Evolutionary conservation across 352 stramenopile species (phyloP).

Genomic region (Phytophthora brassicae): DNA sequence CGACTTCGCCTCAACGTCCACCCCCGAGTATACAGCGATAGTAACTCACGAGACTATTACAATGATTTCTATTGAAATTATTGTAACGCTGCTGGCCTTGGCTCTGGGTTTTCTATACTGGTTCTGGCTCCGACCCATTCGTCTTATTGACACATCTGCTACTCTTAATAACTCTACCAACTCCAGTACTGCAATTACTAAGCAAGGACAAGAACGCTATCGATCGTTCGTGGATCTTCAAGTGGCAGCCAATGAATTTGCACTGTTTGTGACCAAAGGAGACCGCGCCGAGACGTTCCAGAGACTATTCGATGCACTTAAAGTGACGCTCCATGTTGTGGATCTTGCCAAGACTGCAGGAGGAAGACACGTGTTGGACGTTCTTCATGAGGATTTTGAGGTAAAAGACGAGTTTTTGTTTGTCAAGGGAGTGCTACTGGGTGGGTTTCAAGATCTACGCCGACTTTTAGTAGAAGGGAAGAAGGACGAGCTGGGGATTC

Average conservation of each 20-base stretch:
- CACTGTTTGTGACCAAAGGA: constrained; percentile 15
- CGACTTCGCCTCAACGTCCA: not conserved
- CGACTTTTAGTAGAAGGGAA: constrained; percentile 20
- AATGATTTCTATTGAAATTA: constrained; percentile 5
- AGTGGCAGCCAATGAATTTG: constrained; percentile 16
- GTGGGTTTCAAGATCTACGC: constrained; percentile 14
- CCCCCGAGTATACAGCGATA: not conserved
- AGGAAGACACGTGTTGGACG: constrained; percentile 26
- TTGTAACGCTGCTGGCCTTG: constrained; percentile 16
- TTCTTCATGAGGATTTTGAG: constrained; percentile 13
- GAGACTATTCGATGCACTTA: constrained; percentile 19
- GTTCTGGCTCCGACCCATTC: constrained; percentile 18
- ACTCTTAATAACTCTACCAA: not conserved
- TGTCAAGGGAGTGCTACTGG: constrained; percentile 22
- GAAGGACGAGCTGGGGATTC: constrained; percentile 2
- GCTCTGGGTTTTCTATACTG: constrained; percentile 21
- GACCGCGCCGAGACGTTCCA: constrained; percentile 12
- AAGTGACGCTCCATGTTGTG: constrained; percentile 28
- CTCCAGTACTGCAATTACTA: not conserved
- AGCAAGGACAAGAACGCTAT: constrained; percentile 12
- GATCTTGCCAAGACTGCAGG: constrained; percentile 31
- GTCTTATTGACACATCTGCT: not conserved
- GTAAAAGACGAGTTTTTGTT: constrained; percentile 33
- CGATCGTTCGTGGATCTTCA: constrained; percentile 23
- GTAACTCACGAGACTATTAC: not conserved